phyloP scores from a whole-genome alignment of 1,284 basidiomycete species.

The Leccinum laetum region DNA sequence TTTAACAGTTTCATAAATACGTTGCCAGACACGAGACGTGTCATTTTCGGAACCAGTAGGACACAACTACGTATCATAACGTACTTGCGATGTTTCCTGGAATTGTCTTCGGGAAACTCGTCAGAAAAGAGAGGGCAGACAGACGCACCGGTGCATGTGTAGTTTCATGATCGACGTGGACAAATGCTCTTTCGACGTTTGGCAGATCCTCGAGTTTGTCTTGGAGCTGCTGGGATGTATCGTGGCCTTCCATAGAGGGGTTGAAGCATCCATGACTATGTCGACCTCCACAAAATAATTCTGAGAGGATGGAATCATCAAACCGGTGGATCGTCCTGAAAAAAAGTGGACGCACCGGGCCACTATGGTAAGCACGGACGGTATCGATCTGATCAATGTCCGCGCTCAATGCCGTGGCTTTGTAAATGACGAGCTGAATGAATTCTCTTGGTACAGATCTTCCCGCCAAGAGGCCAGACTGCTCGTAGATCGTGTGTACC shows the following conservation, averaged over 20 bases:
- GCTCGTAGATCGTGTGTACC: constrained; percentile 71
- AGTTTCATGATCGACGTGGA: constrained; percentile 94
- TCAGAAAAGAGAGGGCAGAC: background rate
- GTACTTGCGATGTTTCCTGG: constrained; percentile 35
- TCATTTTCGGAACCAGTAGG: background rate
- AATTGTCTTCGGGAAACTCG: background rate
- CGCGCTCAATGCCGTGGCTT: constrained; percentile 85
- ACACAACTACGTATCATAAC: constrained; percentile 8
- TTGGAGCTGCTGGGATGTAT: constrained; percentile 89
- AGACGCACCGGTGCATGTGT: constrained; percentile 74
- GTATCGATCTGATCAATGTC: constrained; percentile 90
- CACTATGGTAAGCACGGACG: constrained; percentile 85
- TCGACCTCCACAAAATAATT: constrained; percentile 95
- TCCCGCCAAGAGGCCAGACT: constrained; percentile 90
- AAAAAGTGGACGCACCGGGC: constrained; percentile 47
- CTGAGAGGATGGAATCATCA: constrained; percentile 33
- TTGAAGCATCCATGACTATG: constrained; percentile 89
- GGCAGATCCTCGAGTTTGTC: constrained; percentile 94
- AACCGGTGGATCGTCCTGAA: background rate
- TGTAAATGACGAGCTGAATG: constrained; percentile 90
- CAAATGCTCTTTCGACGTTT: constrained; percentile 89
- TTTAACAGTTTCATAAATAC: background rate
- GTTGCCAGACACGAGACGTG: background rate
- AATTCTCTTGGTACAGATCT: constrained; percentile 92
- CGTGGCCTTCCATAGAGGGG: constrained; percentile 93